These are phyloP conservation scores for Lasiodiplodia sp. DNA, from an alignment of 2,329 filamentous ascomycete genomes.

Conservation along the genomic window DNA sequence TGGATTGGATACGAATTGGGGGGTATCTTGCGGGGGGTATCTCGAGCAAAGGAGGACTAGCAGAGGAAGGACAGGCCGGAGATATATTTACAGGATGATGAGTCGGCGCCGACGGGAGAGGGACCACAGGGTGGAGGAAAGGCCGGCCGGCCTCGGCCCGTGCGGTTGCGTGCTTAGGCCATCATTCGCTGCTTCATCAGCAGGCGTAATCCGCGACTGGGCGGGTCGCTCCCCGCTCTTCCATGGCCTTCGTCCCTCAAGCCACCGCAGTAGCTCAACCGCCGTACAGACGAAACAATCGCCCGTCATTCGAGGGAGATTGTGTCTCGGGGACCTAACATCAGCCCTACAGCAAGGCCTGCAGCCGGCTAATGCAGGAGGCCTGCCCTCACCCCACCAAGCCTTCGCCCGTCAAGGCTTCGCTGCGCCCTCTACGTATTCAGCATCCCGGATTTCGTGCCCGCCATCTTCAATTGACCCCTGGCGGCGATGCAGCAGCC, in stretches of 20 bases:
- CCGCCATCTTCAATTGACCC: not conserved
- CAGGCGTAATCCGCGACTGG: not conserved
- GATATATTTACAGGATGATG: constrained; percentile 11
- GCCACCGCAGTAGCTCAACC: not conserved
- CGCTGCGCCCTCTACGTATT: no score
- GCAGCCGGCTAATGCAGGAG: not conserved
- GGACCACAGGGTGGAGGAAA: not conserved
- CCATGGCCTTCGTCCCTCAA: not conserved
- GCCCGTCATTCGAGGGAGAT: not conserved
- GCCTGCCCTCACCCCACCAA: not conserved
- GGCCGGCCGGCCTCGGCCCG: constrained; percentile 12
- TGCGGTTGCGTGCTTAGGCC: constrained; percentile 1
- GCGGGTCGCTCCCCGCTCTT: not conserved
- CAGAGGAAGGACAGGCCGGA: not conserved
- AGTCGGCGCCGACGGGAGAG: constrained; percentile 4
- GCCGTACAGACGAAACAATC: not conserved
- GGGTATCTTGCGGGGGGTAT: constrained; percentile 16
- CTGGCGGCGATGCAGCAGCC: not conserved
- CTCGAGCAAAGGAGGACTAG: not conserved
- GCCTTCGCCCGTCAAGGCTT: not conserved
- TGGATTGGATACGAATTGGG: not conserved
- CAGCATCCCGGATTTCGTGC: not conserved
- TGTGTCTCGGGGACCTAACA: not conserved
- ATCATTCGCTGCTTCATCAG: not conserved
- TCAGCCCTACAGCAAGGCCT: constrained; percentile 14